Evolutionary conservation across 768 basidiomycete genomes (phyloP).

Genomic region (Cytidiella melzeri): DNA sequence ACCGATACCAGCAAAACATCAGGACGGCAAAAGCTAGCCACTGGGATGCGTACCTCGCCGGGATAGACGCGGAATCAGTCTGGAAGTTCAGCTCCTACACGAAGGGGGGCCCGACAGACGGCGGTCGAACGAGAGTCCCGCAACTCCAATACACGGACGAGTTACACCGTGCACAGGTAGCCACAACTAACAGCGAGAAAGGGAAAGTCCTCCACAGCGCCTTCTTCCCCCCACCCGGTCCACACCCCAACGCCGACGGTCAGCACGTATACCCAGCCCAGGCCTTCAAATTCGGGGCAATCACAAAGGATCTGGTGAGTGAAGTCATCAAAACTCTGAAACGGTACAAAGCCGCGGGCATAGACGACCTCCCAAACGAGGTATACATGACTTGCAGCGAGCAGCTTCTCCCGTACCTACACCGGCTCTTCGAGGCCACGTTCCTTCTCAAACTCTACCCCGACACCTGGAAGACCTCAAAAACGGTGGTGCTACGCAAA

Average conservation of each 20-base stretch:
- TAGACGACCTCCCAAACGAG: conserved; percentile 25
- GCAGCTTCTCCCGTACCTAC: conserved; percentile 21
- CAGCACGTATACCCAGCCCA: conserved; percentile 30
- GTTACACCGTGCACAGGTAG: conserved; percentile 1
- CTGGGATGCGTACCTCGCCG: conserved; percentile 19
- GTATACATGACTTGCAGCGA: conserved; percentile 25
- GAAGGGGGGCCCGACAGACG: too few relatives aligned
- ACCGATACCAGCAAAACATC: conserved; percentile 13
- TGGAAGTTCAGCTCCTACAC: conserved; percentile 16
- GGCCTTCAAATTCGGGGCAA: conserved; percentile 9
- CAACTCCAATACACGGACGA: too few relatives aligned
- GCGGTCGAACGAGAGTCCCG: too few relatives aligned
- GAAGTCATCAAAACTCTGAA: too few relatives aligned
- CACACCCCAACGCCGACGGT: too few relatives aligned
- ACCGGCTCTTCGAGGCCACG: conserved; percentile 24
- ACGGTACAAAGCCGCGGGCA: too few relatives aligned
- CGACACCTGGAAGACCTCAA: too few relatives aligned
- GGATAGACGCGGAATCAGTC: conserved; percentile 9
- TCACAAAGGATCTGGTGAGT: conserved; percentile 25
- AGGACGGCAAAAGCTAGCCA: conserved; percentile 16
- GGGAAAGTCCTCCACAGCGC: too few relatives aligned
- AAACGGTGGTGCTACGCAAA: too few relatives aligned
- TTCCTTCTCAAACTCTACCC: too few relatives aligned
- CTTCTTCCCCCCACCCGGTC: too few relatives aligned
- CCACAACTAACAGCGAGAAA: conserved; percentile 19